phyloP scores from a whole-genome alignment of 2,329 filamentous ascomycete species.

The Curvularia eragrostidis region DNA sequence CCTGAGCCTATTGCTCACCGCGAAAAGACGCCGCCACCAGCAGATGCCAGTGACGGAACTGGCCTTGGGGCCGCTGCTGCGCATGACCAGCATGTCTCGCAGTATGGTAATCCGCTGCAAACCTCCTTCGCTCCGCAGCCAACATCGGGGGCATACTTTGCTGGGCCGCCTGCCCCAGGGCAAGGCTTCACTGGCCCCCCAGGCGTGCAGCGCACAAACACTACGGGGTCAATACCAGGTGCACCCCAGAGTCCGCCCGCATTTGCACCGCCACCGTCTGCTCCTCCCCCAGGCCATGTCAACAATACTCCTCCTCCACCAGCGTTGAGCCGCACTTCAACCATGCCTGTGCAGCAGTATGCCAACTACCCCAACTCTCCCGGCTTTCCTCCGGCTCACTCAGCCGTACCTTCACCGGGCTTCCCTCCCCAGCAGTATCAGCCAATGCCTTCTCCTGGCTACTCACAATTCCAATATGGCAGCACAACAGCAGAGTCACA shows the following conservation, averaged over 20 bases:
- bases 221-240: constrained; percentile 44
- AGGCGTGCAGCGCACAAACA: constrained; percentile 45
- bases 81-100: constrained; percentile 48
- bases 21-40: constrained; percentile 80
- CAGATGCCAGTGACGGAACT: constrained; percentile 64
- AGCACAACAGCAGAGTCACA: constrained; percentile 42
- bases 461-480: constrained; percentile 61
- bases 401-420: constrained; percentile 50
- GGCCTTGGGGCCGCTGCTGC: constrained; percentile 50
- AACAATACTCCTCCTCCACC: constrained; percentile 35
- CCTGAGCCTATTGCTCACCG: constrained; percentile 74
- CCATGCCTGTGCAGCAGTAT: constrained; percentile 46
- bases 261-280: constrained; percentile 51
- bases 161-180: constrained; percentile 50
- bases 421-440: constrained; percentile 48
- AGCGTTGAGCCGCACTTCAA: constrained; percentile 40
- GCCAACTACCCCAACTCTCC: constrained; percentile 48
- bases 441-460: constrained; percentile 55
- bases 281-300: constrained; percentile 35
- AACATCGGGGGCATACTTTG: constrained; percentile 50
- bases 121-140: constrained; percentile 44
- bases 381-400: constrained; percentile 38
- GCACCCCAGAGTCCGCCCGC: constrained; percentile 45
- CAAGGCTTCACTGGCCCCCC: constrained; percentile 44
- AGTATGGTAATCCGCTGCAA: constrained; percentile 44